Conservation (phyloP, 768 basidiomycete genomes). For the Peribolospora kevripleyi region DNA sequence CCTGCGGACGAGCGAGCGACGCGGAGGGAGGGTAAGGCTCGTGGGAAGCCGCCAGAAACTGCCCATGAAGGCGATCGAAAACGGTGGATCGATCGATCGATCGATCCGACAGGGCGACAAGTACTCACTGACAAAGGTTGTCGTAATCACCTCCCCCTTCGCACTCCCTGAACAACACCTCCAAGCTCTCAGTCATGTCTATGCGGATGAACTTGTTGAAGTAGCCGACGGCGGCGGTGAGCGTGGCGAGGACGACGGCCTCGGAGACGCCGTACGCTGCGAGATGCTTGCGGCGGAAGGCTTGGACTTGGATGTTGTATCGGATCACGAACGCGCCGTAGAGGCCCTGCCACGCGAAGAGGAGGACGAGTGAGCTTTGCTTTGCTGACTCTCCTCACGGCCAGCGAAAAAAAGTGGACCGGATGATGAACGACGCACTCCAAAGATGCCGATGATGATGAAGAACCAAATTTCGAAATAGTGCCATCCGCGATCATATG, state of each 20-base stretch:
- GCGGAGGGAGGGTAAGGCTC: slow-evolving; percentile 2
- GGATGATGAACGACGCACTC: slow-evolving; percentile 29
- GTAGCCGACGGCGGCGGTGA: slow-evolving; percentile 81
- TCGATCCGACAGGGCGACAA: neutral
- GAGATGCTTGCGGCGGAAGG: slow-evolving; percentile 77
- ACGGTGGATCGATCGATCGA: neutral
- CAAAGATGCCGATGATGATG: slow-evolving; percentile 81
- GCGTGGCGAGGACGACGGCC: slow-evolving; percentile 57
- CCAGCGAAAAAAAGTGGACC: neutral
- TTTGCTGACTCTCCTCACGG: neutral
- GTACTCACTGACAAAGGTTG: slow-evolving; percentile 76
- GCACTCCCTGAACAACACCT: slow-evolving; percentile 84
- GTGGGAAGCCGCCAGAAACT: neutral
- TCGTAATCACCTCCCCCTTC: slow-evolving; percentile 77
- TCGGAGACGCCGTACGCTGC: slow-evolving; percentile 63
- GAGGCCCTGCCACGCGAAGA: slow-evolving; percentile 37
- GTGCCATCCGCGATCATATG: slow-evolving; percentile 94
- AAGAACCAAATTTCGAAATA: slow-evolving; percentile 97
- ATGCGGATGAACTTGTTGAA: slow-evolving; percentile 83
- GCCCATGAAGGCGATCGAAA: neutral
- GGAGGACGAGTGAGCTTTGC: neutral
- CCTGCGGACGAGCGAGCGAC: slow-evolving; percentile 22
- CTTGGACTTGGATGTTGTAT: slow-evolving; percentile 83
- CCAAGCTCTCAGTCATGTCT: slow-evolving; percentile 94
- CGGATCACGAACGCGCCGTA: slow-evolving; percentile 95